A percentile compares a stretch with the other conserved stretches of the same genome.
These are phyloP conservation scores for Gamarada debralockiae DNA, from an alignment of 495 filamentous ascomycete genomes.

Conservation along the genomic window DNA sequence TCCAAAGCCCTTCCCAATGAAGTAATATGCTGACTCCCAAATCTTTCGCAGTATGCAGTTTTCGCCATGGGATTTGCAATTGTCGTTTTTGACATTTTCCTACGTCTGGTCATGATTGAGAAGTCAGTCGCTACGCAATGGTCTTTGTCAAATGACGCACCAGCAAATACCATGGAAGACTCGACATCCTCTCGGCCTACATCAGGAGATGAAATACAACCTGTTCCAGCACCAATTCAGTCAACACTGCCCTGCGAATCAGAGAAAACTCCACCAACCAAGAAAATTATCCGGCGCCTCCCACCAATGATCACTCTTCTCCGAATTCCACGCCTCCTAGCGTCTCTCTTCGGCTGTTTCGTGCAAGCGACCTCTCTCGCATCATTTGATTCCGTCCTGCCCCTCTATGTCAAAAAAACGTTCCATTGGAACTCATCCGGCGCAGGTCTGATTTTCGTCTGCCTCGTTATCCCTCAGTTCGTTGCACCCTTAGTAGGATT, in stretches of 20 bases:
- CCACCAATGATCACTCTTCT: conserved; percentile 42
- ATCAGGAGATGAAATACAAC: not conserved
- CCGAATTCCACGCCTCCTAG: conserved; percentile 49
- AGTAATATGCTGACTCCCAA: too few species aligned
- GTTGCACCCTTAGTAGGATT: conserved; percentile 60
- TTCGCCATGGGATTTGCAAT: conserved; percentile 69
- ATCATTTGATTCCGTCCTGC: conserved; percentile 51
- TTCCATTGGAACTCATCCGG: conserved; percentile 66
- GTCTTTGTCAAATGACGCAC: conserved; percentile 22
- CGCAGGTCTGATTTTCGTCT: conserved; percentile 70
- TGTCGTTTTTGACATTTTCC: conserved; percentile 62
- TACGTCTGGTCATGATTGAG: conserved; percentile 70
- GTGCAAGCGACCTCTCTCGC: conserved; percentile 54
- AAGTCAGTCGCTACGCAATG: conserved; percentile 67
- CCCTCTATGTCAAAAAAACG: conserved; percentile 58
- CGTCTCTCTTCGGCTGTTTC: conserved; percentile 54
- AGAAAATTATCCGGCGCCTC: not conserved
- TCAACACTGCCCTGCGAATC: not conserved
- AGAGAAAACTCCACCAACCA: not conserved
- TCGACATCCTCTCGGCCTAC: not conserved
- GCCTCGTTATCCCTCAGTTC: conserved; percentile 57
- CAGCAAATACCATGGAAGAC: not conserved
- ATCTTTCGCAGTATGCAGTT: too few species aligned
- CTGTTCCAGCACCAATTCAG: not conserved
- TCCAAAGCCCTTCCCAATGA: too few species aligned